Evolutionary conservation across 176 grass and related monocot species (phyloP).

Genomic region (Oryza brachyantha): DNA sequence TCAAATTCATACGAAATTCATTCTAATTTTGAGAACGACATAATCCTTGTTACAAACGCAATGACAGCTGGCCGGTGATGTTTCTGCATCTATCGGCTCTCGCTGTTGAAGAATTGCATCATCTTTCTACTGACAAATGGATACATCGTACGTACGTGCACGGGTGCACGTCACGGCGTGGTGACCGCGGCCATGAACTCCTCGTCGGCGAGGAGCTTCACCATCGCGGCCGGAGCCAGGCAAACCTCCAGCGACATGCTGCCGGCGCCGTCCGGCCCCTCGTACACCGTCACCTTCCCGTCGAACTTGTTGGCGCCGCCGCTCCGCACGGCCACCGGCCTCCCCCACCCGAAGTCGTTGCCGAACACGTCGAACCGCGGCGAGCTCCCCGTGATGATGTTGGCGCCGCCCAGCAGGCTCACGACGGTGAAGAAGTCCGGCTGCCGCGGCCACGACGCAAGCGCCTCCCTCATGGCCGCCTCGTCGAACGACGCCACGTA

Average conservation of each 20-base stretch:
- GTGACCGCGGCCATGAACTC: constrained; percentile 25
- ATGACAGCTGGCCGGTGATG: no score
- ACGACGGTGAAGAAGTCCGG: constrained; percentile 30
- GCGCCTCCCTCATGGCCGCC: not conserved
- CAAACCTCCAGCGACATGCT: constrained; percentile 28
- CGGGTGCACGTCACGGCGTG: not conserved
- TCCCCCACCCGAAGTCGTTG: constrained; percentile 54
- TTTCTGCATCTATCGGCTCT: no score
- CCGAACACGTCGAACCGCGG: constrained; percentile 47
- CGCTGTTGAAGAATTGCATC: not conserved
- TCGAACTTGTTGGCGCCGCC: constrained; percentile 39
- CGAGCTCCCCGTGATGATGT: constrained; percentile 34
- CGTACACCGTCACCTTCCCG: constrained; percentile 39
- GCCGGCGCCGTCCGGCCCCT: not conserved
- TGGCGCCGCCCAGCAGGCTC: not conserved
- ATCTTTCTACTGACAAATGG: not conserved
- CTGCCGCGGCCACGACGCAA: not conserved
- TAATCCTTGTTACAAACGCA: no score
- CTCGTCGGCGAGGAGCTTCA: constrained; percentile 10
- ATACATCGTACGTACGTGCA: no score
- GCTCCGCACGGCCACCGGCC: constrained; percentile 33
- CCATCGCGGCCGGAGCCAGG: not conserved
- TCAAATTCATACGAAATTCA: no score
- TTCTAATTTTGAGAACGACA: no score
- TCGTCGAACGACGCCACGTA: constrained; percentile 37